These are phyloP conservation scores for Elongisporangium anandrum DNA, from an alignment of 352 stramenopile genomes.

Conservation along the genomic window DNA sequence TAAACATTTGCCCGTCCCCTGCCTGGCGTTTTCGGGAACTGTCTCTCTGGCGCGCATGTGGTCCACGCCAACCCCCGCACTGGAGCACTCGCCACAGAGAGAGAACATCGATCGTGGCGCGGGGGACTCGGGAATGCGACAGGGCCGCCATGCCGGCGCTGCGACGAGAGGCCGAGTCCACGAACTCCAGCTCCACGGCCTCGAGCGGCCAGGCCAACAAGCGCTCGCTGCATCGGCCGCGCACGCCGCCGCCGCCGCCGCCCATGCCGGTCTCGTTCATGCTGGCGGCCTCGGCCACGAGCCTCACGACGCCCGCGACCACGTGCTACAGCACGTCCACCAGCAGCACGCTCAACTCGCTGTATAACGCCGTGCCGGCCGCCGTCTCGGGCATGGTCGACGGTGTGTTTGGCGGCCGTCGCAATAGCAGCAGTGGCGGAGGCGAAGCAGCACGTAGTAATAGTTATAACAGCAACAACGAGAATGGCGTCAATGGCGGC, in stretches of 20 bases:
- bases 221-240: neutral
- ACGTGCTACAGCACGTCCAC: neutral
- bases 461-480: conserved; percentile 9
- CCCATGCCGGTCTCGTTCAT: neutral
- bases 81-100: neutral
- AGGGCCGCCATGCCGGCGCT: neutral
- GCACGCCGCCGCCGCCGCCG: neutral
- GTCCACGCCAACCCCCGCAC: neutral
- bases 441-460: conserved; percentile 5
- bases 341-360: neutral
- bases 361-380: conserved; percentile 10
- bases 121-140: neutral
- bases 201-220: neutral
- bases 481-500: conserved; percentile 15
- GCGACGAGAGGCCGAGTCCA: neutral
- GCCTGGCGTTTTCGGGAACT: neutral
- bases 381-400: conserved; percentile 13
- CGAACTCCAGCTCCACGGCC: neutral
- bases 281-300: neutral
- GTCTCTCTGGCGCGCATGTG: neutral
- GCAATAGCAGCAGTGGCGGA: conserved; percentile 5
- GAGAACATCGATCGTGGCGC: neutral
- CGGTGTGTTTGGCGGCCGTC: conserved; percentile 9
- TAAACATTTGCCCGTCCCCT: neutral
- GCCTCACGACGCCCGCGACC: neutral